Percentiles rank a stretch among this genome's conserved stretches.
These are phyloP conservation scores for Microcera coccophila DNA, from an alignment of 2,329 filamentous ascomycete species.

Conservation along the genomic window DNA sequence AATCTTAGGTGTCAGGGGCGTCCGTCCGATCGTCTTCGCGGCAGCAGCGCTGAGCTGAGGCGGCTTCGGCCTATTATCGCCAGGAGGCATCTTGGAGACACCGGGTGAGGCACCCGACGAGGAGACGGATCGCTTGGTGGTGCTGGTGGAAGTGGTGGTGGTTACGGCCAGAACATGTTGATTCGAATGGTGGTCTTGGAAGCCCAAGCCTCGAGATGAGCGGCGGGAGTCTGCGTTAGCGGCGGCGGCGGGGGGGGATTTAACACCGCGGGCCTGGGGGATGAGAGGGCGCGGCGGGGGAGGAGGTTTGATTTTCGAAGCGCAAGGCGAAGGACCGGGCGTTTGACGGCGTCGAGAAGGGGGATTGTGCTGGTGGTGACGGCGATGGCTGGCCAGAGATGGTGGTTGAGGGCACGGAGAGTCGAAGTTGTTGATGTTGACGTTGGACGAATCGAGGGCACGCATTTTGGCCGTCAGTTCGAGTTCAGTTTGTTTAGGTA, in stretches of 20 bases:
- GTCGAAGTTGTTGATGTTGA: slow-evolving; percentile 21
- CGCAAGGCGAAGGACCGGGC: too few species aligned
- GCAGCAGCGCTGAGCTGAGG: slow-evolving; percentile 64
- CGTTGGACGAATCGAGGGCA: slow-evolving; percentile 19
- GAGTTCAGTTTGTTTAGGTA: slow-evolving; percentile 14
- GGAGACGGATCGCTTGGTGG: slow-evolving; percentile 12
- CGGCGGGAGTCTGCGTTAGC: slow-evolving; percentile 16
- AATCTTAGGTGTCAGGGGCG: slow-evolving; percentile 55
- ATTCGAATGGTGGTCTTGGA: slow-evolving; percentile 16
- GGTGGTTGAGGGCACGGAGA: background rate
- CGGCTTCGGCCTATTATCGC: slow-evolving; percentile 59
- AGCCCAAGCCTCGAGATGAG: slow-evolving; percentile 19
- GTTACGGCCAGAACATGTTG: slow-evolving; percentile 31
- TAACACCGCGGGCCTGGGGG: slow-evolving; percentile 15
- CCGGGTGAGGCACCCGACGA: slow-evolving; percentile 25
- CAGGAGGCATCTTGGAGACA: slow-evolving; percentile 40
- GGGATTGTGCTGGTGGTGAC: slow-evolving; percentile 13
- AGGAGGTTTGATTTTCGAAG: slow-evolving; percentile 17
- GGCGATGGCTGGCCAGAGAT: slow-evolving; percentile 18
- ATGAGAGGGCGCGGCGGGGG: slow-evolving; percentile 8
- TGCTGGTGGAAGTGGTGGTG: slow-evolving; percentile 22
- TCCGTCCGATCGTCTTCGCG: slow-evolving; percentile 48
- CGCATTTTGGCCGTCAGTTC: slow-evolving; percentile 18
- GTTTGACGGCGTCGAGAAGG: slow-evolving; percentile 15
- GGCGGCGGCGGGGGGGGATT: slow-evolving; percentile 20